These are phyloP conservation scores for Elymus sibiricus DNA, from an alignment of 176 grass and related monocot genomes.

Conservation along the genomic window DNA sequence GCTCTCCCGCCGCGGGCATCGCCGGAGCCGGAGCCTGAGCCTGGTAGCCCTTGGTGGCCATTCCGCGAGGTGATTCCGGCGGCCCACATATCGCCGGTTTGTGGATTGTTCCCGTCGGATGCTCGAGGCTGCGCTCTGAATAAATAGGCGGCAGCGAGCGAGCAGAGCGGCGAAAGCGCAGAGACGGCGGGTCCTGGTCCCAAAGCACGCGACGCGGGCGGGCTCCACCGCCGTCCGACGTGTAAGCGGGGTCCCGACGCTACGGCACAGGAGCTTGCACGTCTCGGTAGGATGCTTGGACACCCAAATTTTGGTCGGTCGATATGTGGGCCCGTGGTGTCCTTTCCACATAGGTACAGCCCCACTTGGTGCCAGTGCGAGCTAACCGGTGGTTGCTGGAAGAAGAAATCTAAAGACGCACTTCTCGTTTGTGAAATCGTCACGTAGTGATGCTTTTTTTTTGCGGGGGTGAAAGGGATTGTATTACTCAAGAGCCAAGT, in stretches of 20 bases:
- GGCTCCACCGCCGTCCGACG: too few relatives aligned
- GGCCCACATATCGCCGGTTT: too few relatives aligned
- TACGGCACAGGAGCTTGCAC: not conserved
- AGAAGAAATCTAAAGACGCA: too few relatives aligned
- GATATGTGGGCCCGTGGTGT: constrained; percentile 1
- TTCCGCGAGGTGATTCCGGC: not conserved
- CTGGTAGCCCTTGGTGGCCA: constrained; percentile 24
- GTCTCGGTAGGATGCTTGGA: not conserved
- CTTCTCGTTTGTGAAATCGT: too few relatives aligned
- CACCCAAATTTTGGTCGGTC: not conserved
- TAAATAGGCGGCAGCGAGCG: not conserved
- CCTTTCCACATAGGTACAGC: not conserved
- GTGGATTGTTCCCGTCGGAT: not conserved
- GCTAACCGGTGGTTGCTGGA: too few relatives aligned
- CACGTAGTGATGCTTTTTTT: too few relatives aligned
- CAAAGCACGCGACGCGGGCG: not conserved
- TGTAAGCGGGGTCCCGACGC: too few relatives aligned
- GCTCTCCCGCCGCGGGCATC: not conserved
- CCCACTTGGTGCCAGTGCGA: too few relatives aligned
- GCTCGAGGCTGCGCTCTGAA: not conserved
- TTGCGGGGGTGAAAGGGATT: too few relatives aligned
- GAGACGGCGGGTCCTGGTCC: not conserved
- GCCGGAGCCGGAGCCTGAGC: constrained; percentile 6
- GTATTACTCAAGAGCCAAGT: too few relatives aligned
- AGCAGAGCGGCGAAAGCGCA: not conserved